phyloP scores from a whole-genome alignment of 805 yeast genomes.

The Wickerhamomyces canadensis region DNA sequence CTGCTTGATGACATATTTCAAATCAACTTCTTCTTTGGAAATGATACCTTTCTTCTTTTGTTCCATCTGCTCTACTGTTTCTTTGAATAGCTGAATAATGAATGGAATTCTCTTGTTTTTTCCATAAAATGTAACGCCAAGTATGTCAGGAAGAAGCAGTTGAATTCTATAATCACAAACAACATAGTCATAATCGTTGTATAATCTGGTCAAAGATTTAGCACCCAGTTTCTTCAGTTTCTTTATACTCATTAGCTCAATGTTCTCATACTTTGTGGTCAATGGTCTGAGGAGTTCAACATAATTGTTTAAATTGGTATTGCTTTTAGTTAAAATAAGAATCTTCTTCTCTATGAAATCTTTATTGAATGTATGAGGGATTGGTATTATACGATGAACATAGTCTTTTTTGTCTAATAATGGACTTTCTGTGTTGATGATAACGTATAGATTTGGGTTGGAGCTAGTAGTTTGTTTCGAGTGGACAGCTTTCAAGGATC shows the following conservation, averaged over 20 bases:
- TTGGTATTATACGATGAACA: constrained; percentile 46
- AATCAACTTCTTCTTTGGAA: constrained; percentile 53
- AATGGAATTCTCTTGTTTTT: constrained; percentile 64
- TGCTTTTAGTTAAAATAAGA: background rate
- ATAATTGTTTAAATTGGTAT: constrained; percentile 38
- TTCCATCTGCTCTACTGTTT: background rate
- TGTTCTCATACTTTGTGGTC: constrained; percentile 12
- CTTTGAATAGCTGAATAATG: constrained; percentile 49
- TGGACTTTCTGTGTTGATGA: constrained; percentile 43
- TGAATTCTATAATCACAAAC: constrained; percentile 67
- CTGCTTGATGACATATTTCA: constrained; percentile 58
- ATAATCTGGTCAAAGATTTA: constrained; percentile 41
- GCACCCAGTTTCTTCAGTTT: constrained; percentile 53
- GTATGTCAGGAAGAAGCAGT: constrained; percentile 48
- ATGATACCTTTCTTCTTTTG: no score
- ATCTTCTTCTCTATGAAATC: background rate
- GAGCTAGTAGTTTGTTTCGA: background rate
- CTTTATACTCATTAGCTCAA: constrained; percentile 31
- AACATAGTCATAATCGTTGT: constrained; percentile 59
- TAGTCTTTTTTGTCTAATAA: constrained; percentile 40
- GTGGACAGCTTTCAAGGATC: constrained; percentile 1
- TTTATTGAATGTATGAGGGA: background rate
- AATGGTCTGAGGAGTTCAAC: constrained; percentile 6
- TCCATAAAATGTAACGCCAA: constrained; percentile 58
- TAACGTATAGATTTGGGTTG: constrained; percentile 22